A percentile compares a stretch with the other conserved stretches of the same genome.
These are phyloP conservation scores for Moesziomyces globuligerus DNA, from an alignment of 1,284 basidiomycete species.

Conservation along the genomic window DNA sequence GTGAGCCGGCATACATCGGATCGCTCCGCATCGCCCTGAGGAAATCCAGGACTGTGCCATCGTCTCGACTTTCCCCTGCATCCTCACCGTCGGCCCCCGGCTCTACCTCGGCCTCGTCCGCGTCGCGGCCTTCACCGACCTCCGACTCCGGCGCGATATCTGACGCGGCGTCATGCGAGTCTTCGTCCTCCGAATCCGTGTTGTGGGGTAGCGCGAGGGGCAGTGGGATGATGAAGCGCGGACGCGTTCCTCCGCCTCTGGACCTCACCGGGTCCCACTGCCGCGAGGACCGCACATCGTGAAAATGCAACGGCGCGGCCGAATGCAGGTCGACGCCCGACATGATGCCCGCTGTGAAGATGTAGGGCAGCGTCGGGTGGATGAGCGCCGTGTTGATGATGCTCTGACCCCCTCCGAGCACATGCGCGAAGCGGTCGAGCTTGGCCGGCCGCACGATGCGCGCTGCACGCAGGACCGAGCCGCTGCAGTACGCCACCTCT, in stretches of 20 bases:
- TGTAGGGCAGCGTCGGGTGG: slow-evolving; percentile 29
- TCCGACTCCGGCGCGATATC: too few species aligned
- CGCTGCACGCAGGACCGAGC: slow-evolving; percentile 9
- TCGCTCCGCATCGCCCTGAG: slow-evolving; percentile 18
- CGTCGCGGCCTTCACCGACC: too few species aligned
- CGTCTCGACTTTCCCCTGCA: slow-evolving; percentile 6
- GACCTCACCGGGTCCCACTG: neutral
- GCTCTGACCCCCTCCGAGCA: slow-evolving; percentile 29
- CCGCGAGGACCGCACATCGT: neutral
- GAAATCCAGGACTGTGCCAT: slow-evolving; percentile 22
- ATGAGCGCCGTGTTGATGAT: slow-evolving; percentile 40
- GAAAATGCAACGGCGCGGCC: slow-evolving; percentile 4
- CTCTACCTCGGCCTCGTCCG: neutral
- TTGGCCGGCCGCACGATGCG: slow-evolving; percentile 27
- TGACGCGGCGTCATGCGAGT: too few species aligned
- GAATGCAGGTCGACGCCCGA: slow-evolving; percentile 22
- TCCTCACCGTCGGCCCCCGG: neutral
- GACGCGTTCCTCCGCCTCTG: slow-evolving; percentile 10
- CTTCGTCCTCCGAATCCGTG: neutral
- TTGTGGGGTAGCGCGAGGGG: neutral
- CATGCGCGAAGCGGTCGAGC: slow-evolving; percentile 10
- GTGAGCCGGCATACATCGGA: slow-evolving; percentile 10
- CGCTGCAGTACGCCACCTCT: slow-evolving; percentile 20
- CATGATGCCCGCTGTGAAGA: slow-evolving; percentile 28
- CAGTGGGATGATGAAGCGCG: slow-evolving; percentile 8